phyloP scores from a whole-genome alignment of 441 rosid genomes.

The Kokia cookei region DNA sequence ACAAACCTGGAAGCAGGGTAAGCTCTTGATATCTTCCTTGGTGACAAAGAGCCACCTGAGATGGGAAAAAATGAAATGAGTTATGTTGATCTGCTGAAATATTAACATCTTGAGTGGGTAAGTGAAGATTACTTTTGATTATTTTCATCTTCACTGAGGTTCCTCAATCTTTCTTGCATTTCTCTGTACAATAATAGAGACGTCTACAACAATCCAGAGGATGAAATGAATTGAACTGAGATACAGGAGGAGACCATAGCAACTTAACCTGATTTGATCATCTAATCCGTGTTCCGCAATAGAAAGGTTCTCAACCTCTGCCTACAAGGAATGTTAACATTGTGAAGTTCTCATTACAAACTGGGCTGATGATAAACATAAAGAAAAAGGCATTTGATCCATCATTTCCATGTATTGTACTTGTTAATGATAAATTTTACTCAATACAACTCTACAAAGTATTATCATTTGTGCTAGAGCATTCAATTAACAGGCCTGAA shows the following conservation, averaged over 20 bases:
- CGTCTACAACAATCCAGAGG: constrained; percentile 19
- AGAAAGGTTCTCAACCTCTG: constrained; percentile 71
- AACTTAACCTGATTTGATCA: constrained; percentile 68
- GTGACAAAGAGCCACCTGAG: constrained; percentile 91
- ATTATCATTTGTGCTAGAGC: neutral
- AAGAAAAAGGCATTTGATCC: neutral
- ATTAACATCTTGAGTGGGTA: neutral
- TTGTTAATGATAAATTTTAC: neutral
- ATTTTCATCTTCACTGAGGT: constrained; percentile 82
- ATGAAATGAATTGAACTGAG: constrained; percentile 4
- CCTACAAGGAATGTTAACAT: constrained; percentile 32
- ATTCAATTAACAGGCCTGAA: neutral
- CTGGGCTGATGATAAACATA: neutral
- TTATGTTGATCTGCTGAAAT: constrained; percentile 6
- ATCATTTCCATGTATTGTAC: neutral
- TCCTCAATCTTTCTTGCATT: constrained; percentile 82
- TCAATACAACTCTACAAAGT: neutral
- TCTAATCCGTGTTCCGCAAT: constrained; percentile 64
- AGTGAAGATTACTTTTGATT: constrained; percentile 57
- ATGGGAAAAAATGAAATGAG: constrained; percentile 20
- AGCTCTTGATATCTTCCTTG: constrained; percentile 86
- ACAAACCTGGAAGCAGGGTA: constrained; percentile 87
- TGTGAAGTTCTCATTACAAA: neutral
- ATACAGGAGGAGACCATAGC: constrained; percentile 10
- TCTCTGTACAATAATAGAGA: constrained; percentile 46